These are phyloP conservation scores for Trichosporon inkin DNA, from an alignment of 1,284 basidiomycete species.

Conservation along the genomic window DNA sequence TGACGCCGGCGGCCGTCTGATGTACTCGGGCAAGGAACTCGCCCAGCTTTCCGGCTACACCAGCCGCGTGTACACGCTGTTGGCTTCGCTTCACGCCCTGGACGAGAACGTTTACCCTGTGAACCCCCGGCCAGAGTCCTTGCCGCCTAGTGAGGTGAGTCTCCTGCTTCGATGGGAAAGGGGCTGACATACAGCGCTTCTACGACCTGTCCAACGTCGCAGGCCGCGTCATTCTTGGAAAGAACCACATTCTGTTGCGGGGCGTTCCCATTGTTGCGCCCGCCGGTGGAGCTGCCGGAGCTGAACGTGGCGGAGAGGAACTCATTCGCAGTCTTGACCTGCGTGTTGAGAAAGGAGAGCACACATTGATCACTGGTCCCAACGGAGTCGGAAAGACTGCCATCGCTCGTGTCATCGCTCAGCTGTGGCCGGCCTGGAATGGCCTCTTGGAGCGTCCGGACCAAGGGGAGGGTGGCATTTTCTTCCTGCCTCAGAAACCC, in stretches of 20 bases:
- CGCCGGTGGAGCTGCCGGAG: constrained; percentile 53
- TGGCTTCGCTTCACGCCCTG: constrained; percentile 78
- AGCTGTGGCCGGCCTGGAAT: constrained; percentile 68
- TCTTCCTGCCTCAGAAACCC: constrained; percentile 87
- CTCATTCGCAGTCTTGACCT: constrained; percentile 72
- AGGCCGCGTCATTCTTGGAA: constrained; percentile 48
- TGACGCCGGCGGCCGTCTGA: constrained; percentile 84
- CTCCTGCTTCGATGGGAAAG: constrained; percentile 17
- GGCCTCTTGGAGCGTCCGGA: constrained; percentile 52
- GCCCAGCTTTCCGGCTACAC: constrained; percentile 91
- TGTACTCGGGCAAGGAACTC: constrained; percentile 62
- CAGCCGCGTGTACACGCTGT: constrained; percentile 77
- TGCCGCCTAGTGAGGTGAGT: constrained; percentile 33
- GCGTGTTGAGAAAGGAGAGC: constrained; percentile 70
- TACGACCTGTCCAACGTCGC: constrained; percentile 53
- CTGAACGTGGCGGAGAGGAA: constrained; percentile 56
- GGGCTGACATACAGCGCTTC: constrained; percentile 40
- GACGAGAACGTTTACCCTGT: constrained; percentile 47
- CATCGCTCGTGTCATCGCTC: constrained; percentile 82
- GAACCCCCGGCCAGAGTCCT: constrained; percentile 31
- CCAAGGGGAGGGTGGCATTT: constrained; percentile 58
- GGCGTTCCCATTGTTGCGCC: constrained; percentile 74
- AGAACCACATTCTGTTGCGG: constrained; percentile 57
- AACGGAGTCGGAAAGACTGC: constrained; percentile 93
- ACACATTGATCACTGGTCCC: constrained; percentile 82